Evolutionary conservation across 2,329 filamentous ascomycete species (phyloP).

Genomic region (Herpotrichia juniperi): DNA sequence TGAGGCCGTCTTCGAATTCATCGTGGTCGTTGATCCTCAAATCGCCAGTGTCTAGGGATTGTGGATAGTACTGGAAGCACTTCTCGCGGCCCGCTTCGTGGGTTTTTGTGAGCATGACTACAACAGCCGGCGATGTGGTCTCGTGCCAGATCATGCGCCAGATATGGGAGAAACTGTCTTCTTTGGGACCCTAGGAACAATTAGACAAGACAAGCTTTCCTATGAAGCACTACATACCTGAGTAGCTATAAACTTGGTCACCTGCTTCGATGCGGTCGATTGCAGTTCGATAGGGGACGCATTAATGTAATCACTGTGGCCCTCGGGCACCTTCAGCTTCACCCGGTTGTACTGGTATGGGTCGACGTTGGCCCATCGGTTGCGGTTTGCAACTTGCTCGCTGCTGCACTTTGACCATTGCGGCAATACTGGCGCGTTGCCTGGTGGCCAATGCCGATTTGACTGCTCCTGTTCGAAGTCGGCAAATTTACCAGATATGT

Average conservation of each 20-base stretch:
- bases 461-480: conserved; percentile 67
- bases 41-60: conserved; percentile 44
- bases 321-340: conserved; percentile 76
- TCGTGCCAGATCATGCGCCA: conserved; percentile 97
- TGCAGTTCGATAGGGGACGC: conserved; percentile 54
- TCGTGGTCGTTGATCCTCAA: conserved; percentile 66
- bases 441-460: conserved; percentile 54
- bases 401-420: conserved; percentile 65
- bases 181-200: conserved; percentile 72
- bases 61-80: conserved; percentile 87
- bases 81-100: conserved; percentile 79
- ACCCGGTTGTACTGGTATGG: conserved; percentile 89
- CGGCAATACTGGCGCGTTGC: conserved; percentile 49
- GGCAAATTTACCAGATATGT: conserved; percentile 65
- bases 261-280: conserved; percentile 46
- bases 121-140: conserved; percentile 70
- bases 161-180: conserved; percentile 76
- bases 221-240: conserved; percentile 56
- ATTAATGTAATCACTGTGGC: conserved; percentile 61
- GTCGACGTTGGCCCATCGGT: conserved; percentile 89
- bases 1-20: conserved; percentile 69
- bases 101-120: conserved; percentile 94
- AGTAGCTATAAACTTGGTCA: conserved; percentile 82
- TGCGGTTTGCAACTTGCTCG: conserved; percentile 66
- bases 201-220: conserved; percentile 1